phyloP scores from a whole-genome alignment of 371 early-diverging fungal genomes.

The Nematocida sp. region DNA sequence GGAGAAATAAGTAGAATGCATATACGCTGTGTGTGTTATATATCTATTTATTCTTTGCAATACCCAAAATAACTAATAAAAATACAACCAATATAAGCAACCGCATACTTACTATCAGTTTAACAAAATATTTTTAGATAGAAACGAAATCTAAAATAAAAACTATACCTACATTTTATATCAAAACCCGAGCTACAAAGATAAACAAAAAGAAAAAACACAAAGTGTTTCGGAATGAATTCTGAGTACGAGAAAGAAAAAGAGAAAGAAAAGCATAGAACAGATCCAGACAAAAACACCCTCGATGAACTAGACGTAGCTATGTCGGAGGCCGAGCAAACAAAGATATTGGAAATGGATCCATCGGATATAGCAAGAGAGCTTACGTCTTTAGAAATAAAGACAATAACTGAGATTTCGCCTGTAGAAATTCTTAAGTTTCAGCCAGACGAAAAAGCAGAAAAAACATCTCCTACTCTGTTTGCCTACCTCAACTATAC shows the following conservation, averaged over 20 bases:
- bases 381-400: conserved; percentile 28
- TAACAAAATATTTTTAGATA: no score
- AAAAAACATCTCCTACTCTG: conserved; percentile 18
- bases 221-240: background rate
- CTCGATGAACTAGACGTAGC: conserved; percentile 3
- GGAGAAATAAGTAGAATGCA: background rate
- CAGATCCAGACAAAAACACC: conserved; percentile 2
- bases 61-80: background rate
- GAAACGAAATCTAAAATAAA: no score
- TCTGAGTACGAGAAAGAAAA: conserved; percentile 51
- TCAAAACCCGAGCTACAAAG: background rate
- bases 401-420: conserved; percentile 22
- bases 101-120: no score
- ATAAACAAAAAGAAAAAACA: background rate
- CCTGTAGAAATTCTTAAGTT: conserved; percentile 53
- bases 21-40: background rate
- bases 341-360: conserved; percentile 21
- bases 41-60: background rate
- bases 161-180: no score
- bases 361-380: conserved; percentile 14
- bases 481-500: conserved; percentile 42
- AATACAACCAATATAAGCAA: no score
- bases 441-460: conserved; percentile 8
- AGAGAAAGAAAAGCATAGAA: conserved; percentile 7
- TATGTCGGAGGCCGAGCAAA: conserved; percentile 46